phyloP scores from a whole-genome alignment of 2,329 filamentous ascomycete genomes.

The Aspergillus terreus region DNA sequence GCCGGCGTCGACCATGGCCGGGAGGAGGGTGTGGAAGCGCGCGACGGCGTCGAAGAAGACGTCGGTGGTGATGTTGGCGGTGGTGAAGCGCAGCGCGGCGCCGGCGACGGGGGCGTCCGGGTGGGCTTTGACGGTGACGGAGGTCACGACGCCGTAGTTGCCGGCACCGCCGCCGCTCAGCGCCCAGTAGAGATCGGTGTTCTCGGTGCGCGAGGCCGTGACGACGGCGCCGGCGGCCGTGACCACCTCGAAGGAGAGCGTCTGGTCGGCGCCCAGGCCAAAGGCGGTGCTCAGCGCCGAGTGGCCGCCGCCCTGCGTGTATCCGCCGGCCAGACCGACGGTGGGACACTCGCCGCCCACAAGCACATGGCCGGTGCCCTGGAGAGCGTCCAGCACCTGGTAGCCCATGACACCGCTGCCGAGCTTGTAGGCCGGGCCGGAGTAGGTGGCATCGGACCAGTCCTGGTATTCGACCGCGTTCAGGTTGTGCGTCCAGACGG shows the following conservation, averaged over 20 bases:
- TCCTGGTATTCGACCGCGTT: slow-evolving; percentile 25
- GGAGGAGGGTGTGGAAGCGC: slow-evolving; percentile 48
- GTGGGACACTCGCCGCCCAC: slow-evolving; percentile 55
- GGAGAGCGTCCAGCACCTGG: slow-evolving; percentile 47
- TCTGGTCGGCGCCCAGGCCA: slow-evolving; percentile 59
- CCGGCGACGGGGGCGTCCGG: slow-evolving; percentile 43
- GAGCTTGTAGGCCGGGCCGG: slow-evolving; percentile 50
- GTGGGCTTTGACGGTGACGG: slow-evolving; percentile 53
- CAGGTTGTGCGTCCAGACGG: slow-evolving; percentile 33
- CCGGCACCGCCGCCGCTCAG: slow-evolving; percentile 58
- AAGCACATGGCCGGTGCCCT: slow-evolving; percentile 46
- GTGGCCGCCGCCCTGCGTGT: slow-evolving; percentile 59
- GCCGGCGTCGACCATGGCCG: slow-evolving; percentile 50
- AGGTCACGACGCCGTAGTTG: slow-evolving; percentile 56
- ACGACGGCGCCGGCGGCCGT: slow-evolving; percentile 48
- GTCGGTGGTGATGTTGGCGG: slow-evolving; percentile 35
- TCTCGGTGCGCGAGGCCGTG: slow-evolving; percentile 45
- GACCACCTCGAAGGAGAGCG: slow-evolving; percentile 54
- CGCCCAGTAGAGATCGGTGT: slow-evolving; percentile 61
- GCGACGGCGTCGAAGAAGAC: slow-evolving; percentile 51
- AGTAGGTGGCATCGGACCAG: slow-evolving; percentile 44
- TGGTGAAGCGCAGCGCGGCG: slow-evolving; percentile 42
- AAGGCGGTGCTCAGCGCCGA: slow-evolving; percentile 51
- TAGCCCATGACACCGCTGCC: slow-evolving; percentile 53
- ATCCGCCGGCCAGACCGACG: slow-evolving; percentile 59